These are phyloP conservation scores for Leccinum rimulosum DNA, from an alignment of 768 basidiomycete species.

Conservation along the genomic window DNA sequence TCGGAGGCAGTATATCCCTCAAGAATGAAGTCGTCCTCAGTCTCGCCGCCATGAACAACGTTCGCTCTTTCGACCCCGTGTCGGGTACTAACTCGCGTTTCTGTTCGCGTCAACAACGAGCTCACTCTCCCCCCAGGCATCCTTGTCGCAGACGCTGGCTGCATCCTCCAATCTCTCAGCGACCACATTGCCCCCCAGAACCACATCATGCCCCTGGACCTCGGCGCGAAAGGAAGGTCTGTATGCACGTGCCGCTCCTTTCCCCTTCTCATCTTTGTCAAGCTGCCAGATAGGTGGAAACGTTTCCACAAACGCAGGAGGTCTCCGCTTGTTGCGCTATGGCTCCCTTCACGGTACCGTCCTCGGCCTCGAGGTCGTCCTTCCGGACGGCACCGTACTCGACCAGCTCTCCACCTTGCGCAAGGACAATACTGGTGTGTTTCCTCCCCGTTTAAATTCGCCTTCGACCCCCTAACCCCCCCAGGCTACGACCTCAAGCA, in stretches of 20 bases:
- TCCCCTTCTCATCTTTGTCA: conserved; percentile 6
- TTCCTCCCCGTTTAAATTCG: neutral
- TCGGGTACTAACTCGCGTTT: conserved; percentile 51
- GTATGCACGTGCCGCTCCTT: conserved; percentile 12
- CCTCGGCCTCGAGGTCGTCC: conserved; percentile 91
- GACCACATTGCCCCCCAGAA: conserved; percentile 83
- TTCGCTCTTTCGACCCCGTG: conserved; percentile 80
- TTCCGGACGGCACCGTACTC: conserved; percentile 90
- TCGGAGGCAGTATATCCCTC: conserved; percentile 90
- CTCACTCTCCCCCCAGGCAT: conserved; percentile 53
- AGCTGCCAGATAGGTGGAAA: conserved; percentile 99
- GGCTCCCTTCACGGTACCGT: conserved; percentile 95
- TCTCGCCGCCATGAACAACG: conserved; percentile 75
- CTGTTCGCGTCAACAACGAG: conserved; percentile 3
- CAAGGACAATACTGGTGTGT: conserved; percentile 94
- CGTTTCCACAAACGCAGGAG: conserved; percentile 95
- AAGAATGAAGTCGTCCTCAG: conserved; percentile 86
- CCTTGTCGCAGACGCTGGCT: conserved; percentile 91
- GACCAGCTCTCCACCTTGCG: conserved; percentile 86
- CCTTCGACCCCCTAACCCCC: neutral
- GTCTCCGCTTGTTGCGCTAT: conserved; percentile 90
- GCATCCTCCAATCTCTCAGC: conserved; percentile 84
- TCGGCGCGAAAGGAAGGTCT: conserved; percentile 94
- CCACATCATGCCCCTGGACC: conserved; percentile 95
- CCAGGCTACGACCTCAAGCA: conserved; percentile 97